Evolutionary conservation across 768 basidiomycete genomes (phyloP).

Genomic region (Xerocomellus amylosporus): DNA sequence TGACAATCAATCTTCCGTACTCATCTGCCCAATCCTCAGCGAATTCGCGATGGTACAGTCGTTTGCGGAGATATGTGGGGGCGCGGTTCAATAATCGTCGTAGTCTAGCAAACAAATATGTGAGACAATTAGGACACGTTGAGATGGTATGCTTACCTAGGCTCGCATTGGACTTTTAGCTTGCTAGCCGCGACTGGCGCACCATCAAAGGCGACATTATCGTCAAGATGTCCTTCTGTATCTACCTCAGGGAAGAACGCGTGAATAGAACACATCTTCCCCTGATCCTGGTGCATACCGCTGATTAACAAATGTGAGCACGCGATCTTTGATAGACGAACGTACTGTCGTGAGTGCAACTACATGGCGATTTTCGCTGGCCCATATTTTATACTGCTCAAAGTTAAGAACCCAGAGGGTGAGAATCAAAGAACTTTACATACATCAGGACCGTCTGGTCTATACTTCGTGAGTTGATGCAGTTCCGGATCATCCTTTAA

Average conservation of each 20-base stretch:
- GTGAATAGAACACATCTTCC: constrained; percentile 39
- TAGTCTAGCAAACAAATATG: constrained; percentile 32
- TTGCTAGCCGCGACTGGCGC: constrained; percentile 33
- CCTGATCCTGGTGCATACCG: constrained; percentile 28
- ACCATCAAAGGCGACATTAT: constrained; percentile 23
- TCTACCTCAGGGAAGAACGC: constrained; percentile 40
- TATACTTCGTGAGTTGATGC: constrained; percentile 27
- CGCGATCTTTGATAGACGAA: not conserved
- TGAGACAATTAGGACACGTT: not conserved
- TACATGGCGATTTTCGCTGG: constrained; percentile 28
- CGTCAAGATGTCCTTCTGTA: constrained; percentile 33
- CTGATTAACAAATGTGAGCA: not conserved
- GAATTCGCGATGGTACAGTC: constrained; percentile 35
- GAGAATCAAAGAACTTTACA: not conserved
- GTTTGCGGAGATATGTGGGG: constrained; percentile 39
- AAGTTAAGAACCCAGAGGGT: not conserved
- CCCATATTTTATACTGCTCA: constrained; percentile 25
- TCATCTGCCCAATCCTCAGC: constrained; percentile 55
- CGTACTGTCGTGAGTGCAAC: constrained; percentile 24
- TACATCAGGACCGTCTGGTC: constrained; percentile 23
- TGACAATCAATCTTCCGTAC: constrained; percentile 47
- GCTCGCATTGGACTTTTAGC: constrained; percentile 37
- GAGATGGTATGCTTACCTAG: constrained; percentile 32
- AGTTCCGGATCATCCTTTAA: constrained; percentile 47
- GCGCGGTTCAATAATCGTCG: constrained; percentile 35